Base-by-base conservation (phyloP, 1,139 yeast species). In the Nakaseomyces delphensis region DNA sequence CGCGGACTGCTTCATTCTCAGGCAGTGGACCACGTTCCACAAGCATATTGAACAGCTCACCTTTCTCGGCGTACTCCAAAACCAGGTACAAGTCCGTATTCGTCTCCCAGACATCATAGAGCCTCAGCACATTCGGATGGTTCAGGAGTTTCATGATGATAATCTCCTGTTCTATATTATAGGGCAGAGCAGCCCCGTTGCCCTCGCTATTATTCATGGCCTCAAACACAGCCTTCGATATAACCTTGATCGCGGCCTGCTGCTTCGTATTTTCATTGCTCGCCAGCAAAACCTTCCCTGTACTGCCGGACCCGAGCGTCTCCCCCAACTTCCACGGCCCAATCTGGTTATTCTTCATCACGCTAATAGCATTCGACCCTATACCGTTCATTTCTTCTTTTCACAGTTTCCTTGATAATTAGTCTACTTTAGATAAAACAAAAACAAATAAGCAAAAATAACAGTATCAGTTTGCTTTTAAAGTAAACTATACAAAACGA, bases 301-400 rank as follows among this genome's bases (percentile, higher is more conserved):
- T 85, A 20, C 95, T 82, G 9, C 99, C 99, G 47, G 94, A 74
- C 19, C 99, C 99, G 39, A 91, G 68, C 3, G 98, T 89, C 51
- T 93, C 74, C 11, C 98, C 98, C 28, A 91, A 68, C 60, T 85
- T 82, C 99, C 99, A 91, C 2, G 98, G 97, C 1, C 99, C 99
- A 40, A 86, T 83, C 66, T 66, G 70, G 42, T 59, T 56, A 40
- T 59, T 62, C 48, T 55, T 56, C 9, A 56, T 45, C 8, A 55
- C 51, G 18, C 53, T 51, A 18, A 50, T 46, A 36, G 51, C 43
- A 18, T 46, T 52, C 16, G 37, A 33, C 25, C 37, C 27, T 33
- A 33, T 33, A 10, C 27, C 52, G 52, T 13, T 47, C 43, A 35
- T 46, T 45, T 42, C n/a, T 31, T 19, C 18, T 31, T 31, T 3